Base-by-base conservation (phyloP, 768 basidiomycete species). In the Austroboletus festivus region DNA sequence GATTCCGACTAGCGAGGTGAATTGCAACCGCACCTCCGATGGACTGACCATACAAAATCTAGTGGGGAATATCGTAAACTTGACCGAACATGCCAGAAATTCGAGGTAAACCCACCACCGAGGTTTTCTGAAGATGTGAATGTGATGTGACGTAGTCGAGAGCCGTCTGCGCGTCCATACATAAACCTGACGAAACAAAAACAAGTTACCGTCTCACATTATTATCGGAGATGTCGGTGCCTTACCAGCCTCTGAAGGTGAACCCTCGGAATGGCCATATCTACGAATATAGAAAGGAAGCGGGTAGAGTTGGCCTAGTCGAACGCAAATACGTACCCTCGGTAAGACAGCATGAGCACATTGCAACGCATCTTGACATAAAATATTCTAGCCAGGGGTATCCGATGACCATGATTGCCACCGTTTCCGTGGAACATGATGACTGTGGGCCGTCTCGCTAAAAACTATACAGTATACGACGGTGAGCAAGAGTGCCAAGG, bases 21-120 rank as follows among this genome's bases (percentile, higher is more conserved):
- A 97, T 87, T 12, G 89, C 79, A 4, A 97, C 93, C 0, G 93
- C 94, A 26, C 95, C 95, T 15, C 95, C 95, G 34, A 96, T 91
- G 10, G 83, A 88, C 62, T 90, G 87, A 1, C 91, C 89, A 55
- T 89, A 93, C 0, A 92, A 63, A 46, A 91, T 74, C 86, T 86
- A 42, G 4, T 28, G n/a, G 40, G 21, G 3, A 20, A 18, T 23
- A 20, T n/a, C 15, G 11, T 54, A 16, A 51, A 38, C 16, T 12
- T n/a, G n/a, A n/a, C n/a, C n/a, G n/a, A n/a, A n/a, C n/a, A n/a
- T n/a, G n/a, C n/a, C n/a, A n/a, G n/a, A n/a, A n/a, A 31, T 4
- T 1, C 5, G 8, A 7, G 21, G 23, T 44, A 19, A 40, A 67
- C 80, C 53, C 58, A 93, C 85, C 51, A 94, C 76, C 12, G 79